Evolutionary conservation across 2,329 filamentous ascomycete genomes (phyloP), one percentile per base, ranked within the genome.

Genomic region (Neobulgaria alba): DNA sequence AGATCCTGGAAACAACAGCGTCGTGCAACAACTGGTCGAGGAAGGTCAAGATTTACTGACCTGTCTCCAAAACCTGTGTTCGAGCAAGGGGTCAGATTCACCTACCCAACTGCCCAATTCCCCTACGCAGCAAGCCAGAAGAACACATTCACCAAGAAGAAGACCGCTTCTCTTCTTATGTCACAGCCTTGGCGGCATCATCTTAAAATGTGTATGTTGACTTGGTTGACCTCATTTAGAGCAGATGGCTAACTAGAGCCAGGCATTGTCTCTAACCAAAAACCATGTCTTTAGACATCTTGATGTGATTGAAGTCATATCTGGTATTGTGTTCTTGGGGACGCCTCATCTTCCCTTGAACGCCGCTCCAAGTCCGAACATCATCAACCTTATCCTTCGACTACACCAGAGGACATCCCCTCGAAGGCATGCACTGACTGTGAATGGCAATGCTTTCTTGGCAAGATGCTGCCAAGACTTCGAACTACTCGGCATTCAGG

Each of bases 141-240:
- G 33, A 35, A 20, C 18, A 20, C 33, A 35, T 35, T 35, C 33
- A 20, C 34, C 34, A 31, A 31, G 29, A 36, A 36, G 34, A 36
- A 36, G 18, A 23, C 34, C 34, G 34, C 34, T 36, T 36, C 34
- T 36, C 34, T 36, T 36, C 34, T 23, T 36, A 21, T 36, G 34
- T 23, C 34, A 36, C 34, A 36, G 34, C 18, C 34, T 36, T 36
- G 34, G 34, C 16, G 34, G 34, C 34, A 23, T 36, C 20, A 36
- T 36, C 34, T 36, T 36, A 23, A 36, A 36, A 36, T 31, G n/a
- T 31, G 29, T 31, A 31, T 31, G 29, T 31, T 31, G 23, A 29
- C n/a, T 31, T n/a, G 12, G 4, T 31, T 31, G 12, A 31, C 4
- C 12, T 5, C 29, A 31, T 31, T 31, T n/a, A 12, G 29, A 31